Percentiles rank a stretch among this genome's conserved stretches.
phyloP scores from a whole-genome alignment of 192 early-diverging fungal species.

The Umbelopsis vinacea region DNA sequence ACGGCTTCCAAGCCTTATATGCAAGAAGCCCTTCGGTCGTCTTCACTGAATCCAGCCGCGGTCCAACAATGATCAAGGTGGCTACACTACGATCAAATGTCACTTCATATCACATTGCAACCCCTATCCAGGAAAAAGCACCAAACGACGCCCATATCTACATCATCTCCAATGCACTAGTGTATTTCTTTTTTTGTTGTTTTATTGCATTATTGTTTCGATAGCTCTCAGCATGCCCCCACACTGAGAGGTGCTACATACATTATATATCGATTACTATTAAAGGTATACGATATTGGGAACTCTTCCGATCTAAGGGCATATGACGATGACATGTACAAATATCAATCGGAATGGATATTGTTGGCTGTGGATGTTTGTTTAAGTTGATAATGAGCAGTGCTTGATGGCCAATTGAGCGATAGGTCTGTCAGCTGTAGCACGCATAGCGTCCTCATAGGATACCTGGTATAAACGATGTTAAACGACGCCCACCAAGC shows the following conservation, averaged over 20 bases:
- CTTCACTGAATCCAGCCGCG: background rate
- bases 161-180: too few species aligned
- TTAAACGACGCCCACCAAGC: background rate
- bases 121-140: background rate
- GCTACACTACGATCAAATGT: background rate
- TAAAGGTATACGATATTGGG: background rate
- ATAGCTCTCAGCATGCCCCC: too few species aligned
- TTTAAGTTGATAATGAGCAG: conserved; percentile 8
- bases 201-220: too few species aligned
- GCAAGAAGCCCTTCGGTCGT: conserved; percentile 31
- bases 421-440: conserved; percentile 23
- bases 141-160: too few species aligned
- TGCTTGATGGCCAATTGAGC: conserved; percentile 27
- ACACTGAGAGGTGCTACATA: background rate
- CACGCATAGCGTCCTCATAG: conserved; percentile 23
- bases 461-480: conserved; percentile 13
- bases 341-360: background rate
- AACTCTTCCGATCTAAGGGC: background rate
- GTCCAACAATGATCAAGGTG: background rate
- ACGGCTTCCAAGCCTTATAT: conserved; percentile 30
- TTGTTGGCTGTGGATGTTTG: background rate
- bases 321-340: background rate
- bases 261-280: background rate
- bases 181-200: too few species aligned
- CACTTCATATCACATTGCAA: background rate